Evolutionary conservation across 352 stramenopile species (phyloP).

Genomic region (Globisporangium nodosum): DNA sequence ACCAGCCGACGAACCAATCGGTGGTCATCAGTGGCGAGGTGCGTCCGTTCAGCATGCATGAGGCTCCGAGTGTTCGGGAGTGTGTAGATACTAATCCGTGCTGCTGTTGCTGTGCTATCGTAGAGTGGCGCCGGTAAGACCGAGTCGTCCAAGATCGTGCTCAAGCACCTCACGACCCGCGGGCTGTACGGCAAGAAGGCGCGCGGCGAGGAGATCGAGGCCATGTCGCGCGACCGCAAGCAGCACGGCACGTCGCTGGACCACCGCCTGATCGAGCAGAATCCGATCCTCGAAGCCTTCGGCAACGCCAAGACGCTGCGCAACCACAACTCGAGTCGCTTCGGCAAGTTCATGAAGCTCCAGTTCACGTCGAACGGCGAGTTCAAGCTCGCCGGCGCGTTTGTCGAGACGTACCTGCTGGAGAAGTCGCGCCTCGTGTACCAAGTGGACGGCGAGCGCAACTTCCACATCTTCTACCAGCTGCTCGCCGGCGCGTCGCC

Average conservation of each 20-base stretch:
- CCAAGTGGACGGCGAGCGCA: slow-evolving; percentile 88
- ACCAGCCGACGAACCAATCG: slow-evolving; percentile 84
- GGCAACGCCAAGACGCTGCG: slow-evolving; percentile 94
- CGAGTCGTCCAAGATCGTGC: slow-evolving; percentile 88
- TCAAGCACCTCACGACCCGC: slow-evolving; percentile 83
- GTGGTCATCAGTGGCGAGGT: slow-evolving; percentile 82
- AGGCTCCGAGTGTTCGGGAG: too few relatives aligned
- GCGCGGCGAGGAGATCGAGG: slow-evolving; percentile 66
- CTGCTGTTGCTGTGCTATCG: not conserved
- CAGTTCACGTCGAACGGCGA: slow-evolving; percentile 88
- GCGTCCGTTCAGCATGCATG: not conserved
- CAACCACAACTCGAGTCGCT: slow-evolving; percentile 94
- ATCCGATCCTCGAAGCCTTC: slow-evolving; percentile 94
- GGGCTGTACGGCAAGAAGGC: slow-evolving; percentile 85
- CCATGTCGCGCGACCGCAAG: slow-evolving; percentile 39
- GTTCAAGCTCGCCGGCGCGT: slow-evolving; percentile 82
- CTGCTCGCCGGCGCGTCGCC: slow-evolving; percentile 65
- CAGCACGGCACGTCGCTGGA: slow-evolving; percentile 64
- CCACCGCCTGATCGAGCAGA: slow-evolving; percentile 84
- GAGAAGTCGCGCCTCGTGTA: slow-evolving; percentile 87
- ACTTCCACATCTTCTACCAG: slow-evolving; percentile 97
- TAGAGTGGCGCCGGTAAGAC: slow-evolving; percentile 85
- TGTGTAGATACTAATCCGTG: too few relatives aligned
- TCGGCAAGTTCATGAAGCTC: slow-evolving; percentile 95
- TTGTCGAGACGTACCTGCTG: slow-evolving; percentile 86